Conservation (phyloP, 2,329 filamentous ascomycete species). For the Clarireedia homoeocarpa region DNA sequence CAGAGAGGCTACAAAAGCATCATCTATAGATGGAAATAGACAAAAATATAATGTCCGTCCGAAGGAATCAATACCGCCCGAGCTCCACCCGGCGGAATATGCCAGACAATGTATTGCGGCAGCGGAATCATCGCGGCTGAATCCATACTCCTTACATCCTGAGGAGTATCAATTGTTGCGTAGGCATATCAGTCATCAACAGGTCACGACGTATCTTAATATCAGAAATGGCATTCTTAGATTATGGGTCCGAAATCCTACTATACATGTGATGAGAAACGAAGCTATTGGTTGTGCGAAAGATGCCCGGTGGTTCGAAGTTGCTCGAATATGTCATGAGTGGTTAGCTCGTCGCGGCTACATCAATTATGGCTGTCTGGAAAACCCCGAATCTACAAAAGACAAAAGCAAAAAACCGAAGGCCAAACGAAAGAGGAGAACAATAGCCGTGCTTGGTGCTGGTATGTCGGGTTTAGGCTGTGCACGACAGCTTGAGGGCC, state of each 20-base stretch:
- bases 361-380: constrained; percentile 92
- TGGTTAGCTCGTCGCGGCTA: constrained; percentile 89
- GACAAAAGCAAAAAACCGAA: constrained; percentile 29
- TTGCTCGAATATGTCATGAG: constrained; percentile 81
- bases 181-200: constrained; percentile 73
- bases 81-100: constrained; percentile 67
- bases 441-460: constrained; percentile 80
- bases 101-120: constrained; percentile 87
- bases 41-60: constrained; percentile 55
- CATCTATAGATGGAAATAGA: constrained; percentile 24
- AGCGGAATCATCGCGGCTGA: constrained; percentile 80
- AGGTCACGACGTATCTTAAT: constrained; percentile 93
- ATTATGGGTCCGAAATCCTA: constrained; percentile 81
- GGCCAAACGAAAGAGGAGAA: constrained; percentile 51
- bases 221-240: constrained; percentile 91
- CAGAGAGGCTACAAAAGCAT: constrained; percentile 23
- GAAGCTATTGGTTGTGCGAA: constrained; percentile 87
- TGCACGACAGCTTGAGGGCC: constrained; percentile 80
- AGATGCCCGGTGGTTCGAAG: constrained; percentile 80
- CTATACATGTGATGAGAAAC: constrained; percentile 70
- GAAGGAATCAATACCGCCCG: constrained; percentile 74
- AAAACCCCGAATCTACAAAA: constrained; percentile 42
- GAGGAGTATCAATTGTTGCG: constrained; percentile 77
- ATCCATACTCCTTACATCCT: constrained; percentile 79
- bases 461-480: constrained; percentile 92